Evolutionary conservation across 176 grass and related monocot species (phyloP).

Genomic region (Carex pumila): DNA sequence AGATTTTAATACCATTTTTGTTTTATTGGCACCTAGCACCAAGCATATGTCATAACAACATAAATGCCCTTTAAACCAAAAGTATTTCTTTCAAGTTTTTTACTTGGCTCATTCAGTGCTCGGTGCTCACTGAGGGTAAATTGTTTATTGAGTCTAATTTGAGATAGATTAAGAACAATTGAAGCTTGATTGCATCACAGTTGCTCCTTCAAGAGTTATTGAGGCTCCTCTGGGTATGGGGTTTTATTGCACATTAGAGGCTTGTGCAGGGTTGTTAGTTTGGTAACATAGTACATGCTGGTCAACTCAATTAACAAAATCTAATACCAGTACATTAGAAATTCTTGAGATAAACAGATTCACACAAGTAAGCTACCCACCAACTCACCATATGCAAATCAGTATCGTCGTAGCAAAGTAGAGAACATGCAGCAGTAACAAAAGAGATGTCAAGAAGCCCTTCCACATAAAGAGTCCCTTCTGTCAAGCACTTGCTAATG

Average conservation of each 20-base stretch:
- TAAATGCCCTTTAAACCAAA: neutral
- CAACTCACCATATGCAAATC: constrained; percentile 71
- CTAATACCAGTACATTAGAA: neutral
- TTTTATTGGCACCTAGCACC: neutral
- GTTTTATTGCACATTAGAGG: neutral
- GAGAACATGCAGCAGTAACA: constrained; percentile 63
- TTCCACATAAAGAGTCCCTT: constrained; percentile 83
- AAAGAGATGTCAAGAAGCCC: constrained; percentile 64
- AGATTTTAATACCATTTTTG: neutral
- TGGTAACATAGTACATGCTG: neutral
- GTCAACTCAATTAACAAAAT: constrained; percentile 13
- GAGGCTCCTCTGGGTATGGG: neutral
- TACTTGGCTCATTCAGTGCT: neutral
- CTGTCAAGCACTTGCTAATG: constrained; percentile 71
- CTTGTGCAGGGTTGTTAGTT: neutral
- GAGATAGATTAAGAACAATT: neutral
- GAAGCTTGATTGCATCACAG: neutral
- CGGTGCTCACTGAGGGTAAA: neutral
- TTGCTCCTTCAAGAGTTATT: neutral
- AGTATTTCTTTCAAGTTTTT: neutral
- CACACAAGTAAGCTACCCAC: constrained; percentile 5
- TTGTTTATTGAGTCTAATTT: neutral
- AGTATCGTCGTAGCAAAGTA: constrained; percentile 59
- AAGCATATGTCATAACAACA: neutral
- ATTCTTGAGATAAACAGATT: neutral